Evolutionary conservation across 495 filamentous ascomycete genomes (phyloP).

Genomic region (Podospora anserina): DNA sequence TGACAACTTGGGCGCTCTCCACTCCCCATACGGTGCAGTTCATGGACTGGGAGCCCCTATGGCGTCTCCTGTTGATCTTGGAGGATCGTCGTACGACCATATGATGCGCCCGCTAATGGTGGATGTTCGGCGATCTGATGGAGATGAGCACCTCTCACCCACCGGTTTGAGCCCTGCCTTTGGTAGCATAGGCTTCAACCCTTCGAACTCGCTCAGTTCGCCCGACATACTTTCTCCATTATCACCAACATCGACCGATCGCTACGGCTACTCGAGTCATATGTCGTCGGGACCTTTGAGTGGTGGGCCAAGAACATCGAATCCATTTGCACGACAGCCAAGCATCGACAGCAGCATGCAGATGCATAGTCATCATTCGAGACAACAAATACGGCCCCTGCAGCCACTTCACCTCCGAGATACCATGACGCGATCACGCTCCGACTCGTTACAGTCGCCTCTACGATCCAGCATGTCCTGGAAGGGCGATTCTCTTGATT

Average conservation of each 20-base stretch:
- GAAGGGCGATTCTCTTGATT: conserved; percentile 58
- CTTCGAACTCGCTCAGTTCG: conserved; percentile 43
- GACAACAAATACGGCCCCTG: conserved; percentile 47
- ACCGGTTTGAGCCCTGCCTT: conserved; percentile 61
- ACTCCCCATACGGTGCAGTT: conserved; percentile 66
- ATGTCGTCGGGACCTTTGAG: conserved; percentile 45
- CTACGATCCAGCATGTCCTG: conserved; percentile 60
- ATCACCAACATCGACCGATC: conserved; percentile 50
- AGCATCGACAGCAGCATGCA: conserved; percentile 49
- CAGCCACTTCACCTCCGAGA: conserved; percentile 60
- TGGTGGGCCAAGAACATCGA: conserved; percentile 49
- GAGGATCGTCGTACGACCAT: conserved; percentile 48
- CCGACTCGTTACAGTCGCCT: conserved; percentile 57
- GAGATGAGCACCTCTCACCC: conserved; percentile 57
- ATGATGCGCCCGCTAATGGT: conserved; percentile 62
- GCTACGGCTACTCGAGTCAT: conserved; percentile 51
- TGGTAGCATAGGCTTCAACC: conserved; percentile 58
- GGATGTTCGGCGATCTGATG: conserved; percentile 55
- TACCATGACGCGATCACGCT: conserved; percentile 55
- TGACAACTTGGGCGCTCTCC: conserved; percentile 84
- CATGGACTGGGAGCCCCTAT: conserved; percentile 55
- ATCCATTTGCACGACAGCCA: conserved; percentile 53
- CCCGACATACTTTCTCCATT: conserved; percentile 54
- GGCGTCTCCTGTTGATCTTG: conserved; percentile 55
- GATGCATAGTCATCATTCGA: conserved; percentile 40